Evolutionary conservation across 2,329 filamentous ascomycete species (phyloP).

Genomic region (Botrytis byssoidea): DNA sequence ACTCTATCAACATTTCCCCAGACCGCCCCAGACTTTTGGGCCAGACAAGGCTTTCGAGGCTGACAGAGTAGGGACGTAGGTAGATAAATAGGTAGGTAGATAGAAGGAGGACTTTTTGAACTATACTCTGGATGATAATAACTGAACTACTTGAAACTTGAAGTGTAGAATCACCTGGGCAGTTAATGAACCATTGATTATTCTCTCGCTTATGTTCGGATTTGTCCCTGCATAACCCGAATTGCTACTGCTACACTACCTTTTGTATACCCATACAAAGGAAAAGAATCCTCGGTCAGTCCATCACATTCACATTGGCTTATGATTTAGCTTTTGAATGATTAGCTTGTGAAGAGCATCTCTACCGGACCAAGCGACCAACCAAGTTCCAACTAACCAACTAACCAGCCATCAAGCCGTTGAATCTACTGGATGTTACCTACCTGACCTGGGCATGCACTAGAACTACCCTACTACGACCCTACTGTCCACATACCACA

Average conservation of each 20-base stretch:
- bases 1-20: background rate
- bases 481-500: background rate
- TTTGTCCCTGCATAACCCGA: background rate
- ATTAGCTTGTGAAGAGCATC: background rate
- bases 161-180: background rate
- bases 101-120: no score
- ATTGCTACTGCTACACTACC: no score
- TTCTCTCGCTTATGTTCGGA: slow-evolving; percentile 11
- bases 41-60: background rate
- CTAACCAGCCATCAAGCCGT: background rate
- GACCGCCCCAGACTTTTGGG: background rate
- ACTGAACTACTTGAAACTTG: background rate
- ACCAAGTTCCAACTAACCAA: no score
- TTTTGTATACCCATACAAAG: background rate
- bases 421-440: background rate
- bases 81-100: background rate
- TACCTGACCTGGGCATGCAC: background rate
- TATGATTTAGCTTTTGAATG: background rate
- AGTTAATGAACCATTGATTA: background rate
- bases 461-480: background rate
- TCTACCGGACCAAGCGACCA: background rate
- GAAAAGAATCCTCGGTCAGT: background rate
- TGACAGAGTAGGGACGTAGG: background rate
- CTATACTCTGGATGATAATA: background rate
- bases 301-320: background rate